A percentile compares a stretch with the other conserved stretches of the same genome.
Conservation (phyloP, 495 filamentous ascomycete genomes). For the Tuber aestivum region DNA sequence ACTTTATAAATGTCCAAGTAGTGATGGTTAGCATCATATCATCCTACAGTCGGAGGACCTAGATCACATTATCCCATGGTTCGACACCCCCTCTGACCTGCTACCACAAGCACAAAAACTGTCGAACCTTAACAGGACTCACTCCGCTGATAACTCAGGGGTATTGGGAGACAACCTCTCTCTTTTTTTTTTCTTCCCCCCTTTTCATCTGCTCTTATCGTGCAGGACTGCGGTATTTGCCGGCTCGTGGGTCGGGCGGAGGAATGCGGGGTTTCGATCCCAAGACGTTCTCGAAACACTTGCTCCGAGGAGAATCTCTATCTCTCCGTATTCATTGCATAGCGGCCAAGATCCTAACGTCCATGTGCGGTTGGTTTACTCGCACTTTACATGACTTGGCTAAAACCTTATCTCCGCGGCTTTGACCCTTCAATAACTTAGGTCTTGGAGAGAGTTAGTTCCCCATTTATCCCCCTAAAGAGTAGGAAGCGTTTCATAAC, state of each 20-base stretch:
- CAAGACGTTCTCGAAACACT: neutral
- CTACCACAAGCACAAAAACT: neutral
- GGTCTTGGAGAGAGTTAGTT: neutral
- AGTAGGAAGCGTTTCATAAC: neutral
- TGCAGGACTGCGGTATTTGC: neutral
- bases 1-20: no score
- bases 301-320: neutral
- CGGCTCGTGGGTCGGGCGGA: neutral
- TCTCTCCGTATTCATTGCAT: neutral
- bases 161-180: neutral
- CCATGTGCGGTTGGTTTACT: neutral
- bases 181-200: neutral
- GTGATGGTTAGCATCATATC: neutral
- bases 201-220: neutral
- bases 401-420: neutral
- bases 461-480: neutral
- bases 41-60: neutral
- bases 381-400: neutral
- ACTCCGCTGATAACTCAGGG: neutral
- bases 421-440: neutral
- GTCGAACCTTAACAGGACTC: neutral
- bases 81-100: neutral
- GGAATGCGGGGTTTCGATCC: neutral
- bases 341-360: neutral
- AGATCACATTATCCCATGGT: neutral